phyloP scores from a whole-genome alignment of 2,329 filamentous ascomycete genomes.

The Lasiodiplodia citricola region DNA sequence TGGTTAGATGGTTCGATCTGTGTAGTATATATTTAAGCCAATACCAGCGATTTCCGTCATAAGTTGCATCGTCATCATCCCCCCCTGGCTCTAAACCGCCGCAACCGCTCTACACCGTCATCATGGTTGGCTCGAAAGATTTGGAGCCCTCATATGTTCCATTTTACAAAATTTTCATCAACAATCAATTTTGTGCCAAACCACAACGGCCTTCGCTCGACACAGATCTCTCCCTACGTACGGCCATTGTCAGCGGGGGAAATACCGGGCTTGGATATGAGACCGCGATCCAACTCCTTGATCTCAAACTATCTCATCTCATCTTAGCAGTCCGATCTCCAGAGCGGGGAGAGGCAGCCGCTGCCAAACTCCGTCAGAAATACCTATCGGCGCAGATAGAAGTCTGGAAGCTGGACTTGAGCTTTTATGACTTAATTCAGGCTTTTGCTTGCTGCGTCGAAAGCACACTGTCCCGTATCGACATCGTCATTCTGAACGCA shows the following conservation, averaged over 20 bases:
- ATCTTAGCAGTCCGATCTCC: not conserved
- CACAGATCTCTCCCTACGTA: not conserved
- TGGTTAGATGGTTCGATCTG: too few species aligned
- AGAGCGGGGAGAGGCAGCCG: not conserved
- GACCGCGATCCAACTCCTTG: not conserved
- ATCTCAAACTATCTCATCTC: not conserved
- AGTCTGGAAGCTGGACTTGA: not conserved
- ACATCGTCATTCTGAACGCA: conserved; percentile 45
- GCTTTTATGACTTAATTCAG: not conserved
- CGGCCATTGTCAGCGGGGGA: not conserved
- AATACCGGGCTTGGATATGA: not conserved
- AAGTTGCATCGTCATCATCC: too few species aligned
- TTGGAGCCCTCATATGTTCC: not conserved
- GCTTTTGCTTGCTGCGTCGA: conserved; percentile 7
- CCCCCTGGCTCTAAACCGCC: too few species aligned
- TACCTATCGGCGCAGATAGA: not conserved
- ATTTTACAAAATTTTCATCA: not conserved
- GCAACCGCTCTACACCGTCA: not conserved
- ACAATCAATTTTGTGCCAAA: not conserved
- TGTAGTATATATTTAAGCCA: too few species aligned
- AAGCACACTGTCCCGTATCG: conserved; percentile 28
- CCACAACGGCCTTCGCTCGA: not conserved
- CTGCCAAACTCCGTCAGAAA: not conserved
- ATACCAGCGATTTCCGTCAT: too few species aligned
- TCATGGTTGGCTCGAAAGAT: not conserved